Percentiles rank a stretch among this genome's conserved stretches.
phyloP scores from a whole-genome alignment of 805 yeast species.

The Candida fluviatilis region DNA sequence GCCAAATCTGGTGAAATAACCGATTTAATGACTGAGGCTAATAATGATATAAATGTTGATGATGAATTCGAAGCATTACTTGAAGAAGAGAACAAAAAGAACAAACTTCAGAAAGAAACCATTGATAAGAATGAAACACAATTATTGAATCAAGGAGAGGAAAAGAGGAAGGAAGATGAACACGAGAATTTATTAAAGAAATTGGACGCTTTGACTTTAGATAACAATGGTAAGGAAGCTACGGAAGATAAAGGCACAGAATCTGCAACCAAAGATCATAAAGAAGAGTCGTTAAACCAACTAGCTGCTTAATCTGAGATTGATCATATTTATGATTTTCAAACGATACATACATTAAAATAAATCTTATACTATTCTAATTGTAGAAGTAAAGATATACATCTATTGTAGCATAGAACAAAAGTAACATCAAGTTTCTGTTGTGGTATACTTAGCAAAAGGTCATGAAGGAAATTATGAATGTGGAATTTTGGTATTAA shows the following conservation, averaged over 20 bases:
- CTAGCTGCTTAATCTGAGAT: too few relatives aligned
- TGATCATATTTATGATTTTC: not conserved
- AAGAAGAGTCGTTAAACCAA: too few relatives aligned
- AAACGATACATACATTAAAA: not conserved
- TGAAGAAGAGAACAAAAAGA: constrained; percentile 14
- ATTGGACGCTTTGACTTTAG: constrained; percentile 3
- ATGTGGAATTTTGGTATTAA: not conserved
- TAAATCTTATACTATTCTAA: not conserved
- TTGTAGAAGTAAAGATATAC: not conserved
- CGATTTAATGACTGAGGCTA: constrained; percentile 16
- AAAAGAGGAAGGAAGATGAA: constrained; percentile 3
- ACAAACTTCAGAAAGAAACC: constrained; percentile 4
- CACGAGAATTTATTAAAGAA: constrained; percentile 3
- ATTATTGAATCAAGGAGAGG: constrained; percentile 2
- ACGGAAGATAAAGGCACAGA: too few relatives aligned
- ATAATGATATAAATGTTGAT: constrained; percentile 25
- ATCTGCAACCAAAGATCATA: too few relatives aligned
- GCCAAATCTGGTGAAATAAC: constrained; percentile 23
- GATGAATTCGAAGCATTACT: constrained; percentile 23
- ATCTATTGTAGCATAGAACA: constrained; percentile 1
- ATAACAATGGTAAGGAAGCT: too few relatives aligned
- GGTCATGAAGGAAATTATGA: not conserved
- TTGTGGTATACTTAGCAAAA: not conserved
- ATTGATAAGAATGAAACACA: constrained; percentile 1
- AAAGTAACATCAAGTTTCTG: not conserved